These are phyloP conservation scores for Acer yangbiense DNA, from an alignment of 345 rosid genomes.

Conservation along the genomic window DNA sequence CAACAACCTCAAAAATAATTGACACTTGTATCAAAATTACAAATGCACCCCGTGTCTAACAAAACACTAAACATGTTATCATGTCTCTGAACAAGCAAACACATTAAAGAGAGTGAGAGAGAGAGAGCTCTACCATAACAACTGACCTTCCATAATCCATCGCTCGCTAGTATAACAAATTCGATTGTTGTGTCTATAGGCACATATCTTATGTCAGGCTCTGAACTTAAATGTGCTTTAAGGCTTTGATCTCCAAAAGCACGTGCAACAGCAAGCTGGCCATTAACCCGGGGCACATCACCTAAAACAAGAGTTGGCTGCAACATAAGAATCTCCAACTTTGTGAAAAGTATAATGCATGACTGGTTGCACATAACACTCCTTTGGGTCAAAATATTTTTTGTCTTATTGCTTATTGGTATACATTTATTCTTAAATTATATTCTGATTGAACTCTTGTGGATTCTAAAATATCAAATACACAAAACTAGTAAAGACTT, in stretches of 20 bases:
- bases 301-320: conserved; percentile 38
- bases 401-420: neutral
- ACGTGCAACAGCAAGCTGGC: conserved; percentile 63
- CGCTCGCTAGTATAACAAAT: conserved; percentile 58
- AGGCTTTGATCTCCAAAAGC: conserved; percentile 67
- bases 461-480: neutral
- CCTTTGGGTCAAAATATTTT: neutral
- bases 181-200: conserved; percentile 46
- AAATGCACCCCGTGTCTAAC: neutral
- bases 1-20: neutral
- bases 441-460: neutral
- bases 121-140: neutral
- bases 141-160: conserved; percentile 71
- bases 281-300: conserved; percentile 64
- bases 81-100: neutral
- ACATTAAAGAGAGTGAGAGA: neutral
- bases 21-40: neutral
- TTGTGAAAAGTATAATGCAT: neutral
- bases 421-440: neutral
- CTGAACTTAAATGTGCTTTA: conserved; percentile 64
- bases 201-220: conserved; percentile 50
- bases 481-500: neutral
- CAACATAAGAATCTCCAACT: conserved; percentile 1
- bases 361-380: neutral
- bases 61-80: neutral